Base-by-base conservation (phyloP, 352 stramenopile genomes). In the Phytophthora hybrid region DNA sequence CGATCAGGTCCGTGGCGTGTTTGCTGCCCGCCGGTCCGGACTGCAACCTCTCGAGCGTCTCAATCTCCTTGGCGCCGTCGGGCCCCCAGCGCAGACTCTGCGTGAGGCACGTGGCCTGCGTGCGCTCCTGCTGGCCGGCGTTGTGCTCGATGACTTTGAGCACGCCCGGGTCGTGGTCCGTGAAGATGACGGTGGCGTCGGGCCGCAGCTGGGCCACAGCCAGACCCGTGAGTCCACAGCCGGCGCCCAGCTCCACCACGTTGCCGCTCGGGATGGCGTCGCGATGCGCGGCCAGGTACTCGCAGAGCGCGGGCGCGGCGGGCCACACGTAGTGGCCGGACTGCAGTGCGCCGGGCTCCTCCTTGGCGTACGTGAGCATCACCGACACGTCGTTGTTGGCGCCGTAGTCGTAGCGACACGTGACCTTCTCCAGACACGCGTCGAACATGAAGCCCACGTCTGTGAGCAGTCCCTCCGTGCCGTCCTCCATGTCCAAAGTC, bases 131-230 rank as follows among this genome's bases (percentile, higher is more conserved):
- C 67, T 91, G 81, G 14, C 74, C 77, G 23, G 76, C 79, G 59
- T 94, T 94, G 79, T 93, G 81, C 61, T 91, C 82, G 46, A 94
- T 91, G 47, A 87, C 89, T 77, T 93, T 92, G 59, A 94, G 82
- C 32, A 94, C 87, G n/a, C 87, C 87, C 1, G 87, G 87, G 62
- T 94, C 85, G 59, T 94, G 87, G 75, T 94, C 87, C 16, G 87
- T 94, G 66, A 94, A 93, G 59, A 93, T 87, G 57, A 94, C 82
- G 5, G 75, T 87, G 29, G 84, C 84, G 9, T 84, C 72, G 0
- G 87, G 79, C 57, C 78, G 73, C 18, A 94, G 68, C 75, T 94
- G 87, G 2, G 87, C 85, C 53, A 92, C 80, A 19, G 77, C 82
- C 8, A 94, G 75, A 26, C 87, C 84, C 29, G 82, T 88, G 49